Evolutionary conservation across 1,139 yeast genomes (phyloP), one percentile per base, ranked within the genome.

Genomic region (Scheffersomyces illinoinensis): DNA sequence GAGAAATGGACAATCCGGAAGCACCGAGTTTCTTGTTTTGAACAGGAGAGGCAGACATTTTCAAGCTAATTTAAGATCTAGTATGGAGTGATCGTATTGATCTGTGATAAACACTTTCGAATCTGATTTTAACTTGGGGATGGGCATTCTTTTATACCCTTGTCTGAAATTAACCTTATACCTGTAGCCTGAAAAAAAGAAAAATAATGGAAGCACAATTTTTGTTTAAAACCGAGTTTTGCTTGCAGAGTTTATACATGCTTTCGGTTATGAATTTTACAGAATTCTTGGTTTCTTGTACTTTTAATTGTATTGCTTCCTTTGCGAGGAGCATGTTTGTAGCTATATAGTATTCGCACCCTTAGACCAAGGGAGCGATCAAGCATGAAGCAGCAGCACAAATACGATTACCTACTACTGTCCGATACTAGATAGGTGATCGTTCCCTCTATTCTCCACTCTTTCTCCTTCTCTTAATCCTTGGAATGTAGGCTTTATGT

Each of bases 1-100:
- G 78, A 46, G 88, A 81, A 54, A 85, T 74, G 60, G 81, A 76
- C 49, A 86, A 76, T 0, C 89, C 89, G 1, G 87, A 81, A 52
- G 75, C 71, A 24, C 87, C 87, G 47, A 82, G 71, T 18, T 65
- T 65, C 26, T 56, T 62, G 58, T 61, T 33, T 33, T 33, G 43
- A 12, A 33, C 43, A 12, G 43, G 43, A 33, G 43, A 33, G 10
- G 43, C 17, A 1, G 43, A 33, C 43, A 33, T 33, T 33, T 33
- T 14, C 2, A 33, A 33, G 43, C 2, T 10, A 33, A 2, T 33
- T 33, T 33, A 33, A 10, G 17, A 33, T 33, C 17, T 7, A 33
- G 17, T 33, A 33, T 33, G 17, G 43, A 33, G 43, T 12, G 43
- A 33, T 33, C 2, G 17, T 33, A 33, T 33, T 33, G 8, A 33